These are phyloP conservation scores for Setomelanomma holmii DNA, from an alignment of 2,329 filamentous ascomycete species.

Conservation along the genomic window DNA sequence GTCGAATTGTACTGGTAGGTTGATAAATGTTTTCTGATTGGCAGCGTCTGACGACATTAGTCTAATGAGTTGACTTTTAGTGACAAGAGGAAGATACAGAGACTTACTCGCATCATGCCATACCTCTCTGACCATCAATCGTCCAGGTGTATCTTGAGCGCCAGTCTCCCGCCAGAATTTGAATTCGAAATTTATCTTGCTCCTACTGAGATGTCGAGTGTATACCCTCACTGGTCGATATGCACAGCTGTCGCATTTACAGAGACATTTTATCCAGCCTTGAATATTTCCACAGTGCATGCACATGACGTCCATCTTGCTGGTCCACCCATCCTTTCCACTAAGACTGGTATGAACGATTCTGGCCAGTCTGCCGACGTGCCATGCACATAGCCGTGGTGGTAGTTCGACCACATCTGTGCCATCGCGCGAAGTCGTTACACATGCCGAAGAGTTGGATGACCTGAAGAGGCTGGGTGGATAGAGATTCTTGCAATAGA, in stretches of 20 bases:
- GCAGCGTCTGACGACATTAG: conserved; percentile 10
- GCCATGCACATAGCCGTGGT: conserved; percentile 41
- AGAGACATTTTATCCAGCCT: conserved; percentile 34
- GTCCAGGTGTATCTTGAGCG: conserved; percentile 4
- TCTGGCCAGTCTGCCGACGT: conserved; percentile 38
- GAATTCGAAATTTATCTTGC: conserved; percentile 26
- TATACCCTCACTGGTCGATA: conserved; percentile 35
- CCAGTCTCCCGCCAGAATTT: conserved; percentile 31
- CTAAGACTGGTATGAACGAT: conserved; percentile 24
- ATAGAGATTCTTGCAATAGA: conserved; percentile 40
- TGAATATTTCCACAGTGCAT: conserved; percentile 45
- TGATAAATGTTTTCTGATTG: conserved; percentile 8
- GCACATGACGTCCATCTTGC: conserved; percentile 35
- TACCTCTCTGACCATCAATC: conserved; percentile 35
- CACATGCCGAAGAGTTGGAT: conserved; percentile 37
- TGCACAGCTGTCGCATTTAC: conserved; percentile 41
- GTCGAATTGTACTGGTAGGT: conserved; percentile 30
- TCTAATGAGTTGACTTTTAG: too few species aligned
- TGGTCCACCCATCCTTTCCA: conserved; percentile 40
- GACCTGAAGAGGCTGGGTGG: conserved; percentile 39
- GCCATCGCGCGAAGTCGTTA: conserved; percentile 10
- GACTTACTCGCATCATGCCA: conserved; percentile 25
- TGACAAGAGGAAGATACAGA: not conserved
- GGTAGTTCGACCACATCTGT: conserved; percentile 39
- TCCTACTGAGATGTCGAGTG: conserved; percentile 41